Conservation (phyloP, 108 stramenopile genomes). For the Bacterosira constricta region DNA sequence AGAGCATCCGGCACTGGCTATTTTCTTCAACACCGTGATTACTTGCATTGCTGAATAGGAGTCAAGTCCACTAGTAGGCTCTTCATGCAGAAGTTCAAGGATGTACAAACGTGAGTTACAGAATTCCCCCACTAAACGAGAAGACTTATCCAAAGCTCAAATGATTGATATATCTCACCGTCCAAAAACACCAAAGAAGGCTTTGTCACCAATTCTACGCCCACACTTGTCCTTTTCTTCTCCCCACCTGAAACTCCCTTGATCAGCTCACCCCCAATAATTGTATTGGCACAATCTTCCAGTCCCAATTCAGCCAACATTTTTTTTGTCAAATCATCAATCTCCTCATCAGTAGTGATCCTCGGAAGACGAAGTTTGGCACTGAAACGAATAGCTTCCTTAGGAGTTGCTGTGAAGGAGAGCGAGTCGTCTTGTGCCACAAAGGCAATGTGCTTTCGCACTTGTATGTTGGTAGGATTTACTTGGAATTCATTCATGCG, state of each 20-base stretch:
- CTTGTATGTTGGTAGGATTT: constrained; percentile 65
- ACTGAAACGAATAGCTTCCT: constrained; percentile 86
- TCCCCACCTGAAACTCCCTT: constrained; percentile 83
- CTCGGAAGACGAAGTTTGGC: constrained; percentile 78
- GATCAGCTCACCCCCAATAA: constrained; percentile 69
- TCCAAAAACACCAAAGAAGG: constrained; percentile 75
- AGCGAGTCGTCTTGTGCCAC: constrained; percentile 87
- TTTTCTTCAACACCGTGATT: constrained; percentile 76
- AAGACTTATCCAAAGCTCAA: neutral
- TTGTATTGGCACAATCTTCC: constrained; percentile 66
- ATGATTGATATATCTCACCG: constrained; percentile 35
- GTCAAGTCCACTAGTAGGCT: constrained; percentile 78
- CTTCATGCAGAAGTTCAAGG: neutral
- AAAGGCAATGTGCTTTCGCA: constrained; percentile 83
- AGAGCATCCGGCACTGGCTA: constrained; percentile 77
- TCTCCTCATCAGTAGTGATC: constrained; percentile 56
- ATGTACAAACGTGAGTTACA: neutral
- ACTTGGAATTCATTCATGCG: constrained; percentile 50
- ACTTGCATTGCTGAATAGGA: constrained; percentile 76
- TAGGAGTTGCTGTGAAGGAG: constrained; percentile 79
- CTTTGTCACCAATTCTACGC: constrained; percentile 76
- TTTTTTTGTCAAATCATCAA: constrained; percentile 62
- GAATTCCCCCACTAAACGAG: neutral
- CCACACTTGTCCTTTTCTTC: constrained; percentile 74
- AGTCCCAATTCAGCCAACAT: constrained; percentile 83